Evolutionary conservation across 73 alveolate genomes (phyloP), one percentile per base, ranked within the genome.

Genomic region (Breviolum minutum): DNA sequence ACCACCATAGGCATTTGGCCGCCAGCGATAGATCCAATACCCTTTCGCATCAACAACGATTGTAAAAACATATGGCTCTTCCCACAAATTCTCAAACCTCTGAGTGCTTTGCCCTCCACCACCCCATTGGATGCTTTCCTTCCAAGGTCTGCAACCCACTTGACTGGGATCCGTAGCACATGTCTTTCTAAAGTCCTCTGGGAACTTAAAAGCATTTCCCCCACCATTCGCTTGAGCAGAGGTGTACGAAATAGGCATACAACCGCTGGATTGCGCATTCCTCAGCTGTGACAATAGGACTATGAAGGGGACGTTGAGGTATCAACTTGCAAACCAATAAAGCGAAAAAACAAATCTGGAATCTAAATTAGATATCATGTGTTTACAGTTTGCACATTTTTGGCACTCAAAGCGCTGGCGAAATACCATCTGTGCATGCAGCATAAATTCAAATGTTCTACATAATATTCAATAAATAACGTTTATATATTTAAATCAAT

Each of bases 1-100:
- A 40, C 54, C 92, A 61, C 40, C 71, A 48, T 60, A 83, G 22
- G 92, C 92, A 1, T 83, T 71, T 14, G 97, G 87, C 19, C 97
- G 97, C 97, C 97, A 90, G 11, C 97, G 87, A 74, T 90, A 90
- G 88, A 90, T 70, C 97, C 97, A 90, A 63, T 90, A 90, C 24
- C 97, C 97, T 54, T 90, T 90, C 24, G 97, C 97, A 54, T 90
- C 97, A 64, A 90, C 97, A 22, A 90, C 97, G 22, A 90, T 76
- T 20, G 97, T 88, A 13, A 90, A 90, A 20, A 90, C 97, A 69
- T 90, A 90, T 17, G 97, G 97, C 83, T 90, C 97, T 63, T 90
- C 97, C 97, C 97, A 90, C 12, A 90, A 63, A 76, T 90, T 90
- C 32, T 90, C 97, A 63, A 90, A 90, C 63, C 97, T 60, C 97